Conservation (phyloP, 352 stramenopile species). For the Plasmopara halstedii region DNA sequence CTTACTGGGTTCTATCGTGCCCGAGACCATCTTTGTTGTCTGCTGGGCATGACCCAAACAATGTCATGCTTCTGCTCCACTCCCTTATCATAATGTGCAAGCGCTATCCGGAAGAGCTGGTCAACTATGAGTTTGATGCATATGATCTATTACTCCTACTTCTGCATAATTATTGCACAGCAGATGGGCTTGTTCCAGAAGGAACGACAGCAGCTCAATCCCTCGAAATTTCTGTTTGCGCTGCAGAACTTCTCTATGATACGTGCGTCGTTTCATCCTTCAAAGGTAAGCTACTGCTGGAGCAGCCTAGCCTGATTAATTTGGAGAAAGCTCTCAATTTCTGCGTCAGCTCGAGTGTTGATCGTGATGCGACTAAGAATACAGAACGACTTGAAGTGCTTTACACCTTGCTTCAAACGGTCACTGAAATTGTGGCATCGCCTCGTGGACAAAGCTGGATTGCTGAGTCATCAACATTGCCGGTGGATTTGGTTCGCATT, state of each 20-base stretch:
- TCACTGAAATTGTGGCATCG: conserved; percentile 56
- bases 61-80: conserved; percentile 57
- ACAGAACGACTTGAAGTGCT: conserved; percentile 38
- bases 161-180: conserved; percentile 52
- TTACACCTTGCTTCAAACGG: conserved; percentile 62
- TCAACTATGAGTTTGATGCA: conserved; percentile 53
- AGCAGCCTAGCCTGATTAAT: conserved; percentile 30
- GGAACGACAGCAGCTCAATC: conserved; percentile 39
- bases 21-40: conserved; percentile 60
- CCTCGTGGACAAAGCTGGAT: conserved; percentile 55
- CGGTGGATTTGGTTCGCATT: conserved; percentile 63
- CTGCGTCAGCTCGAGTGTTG: conserved; percentile 52
- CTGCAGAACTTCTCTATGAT: conserved; percentile 60
- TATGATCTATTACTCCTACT: conserved; percentile 59
- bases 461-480: conserved; percentile 40
- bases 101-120: conserved; percentile 43
- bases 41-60: conserved; percentile 59
- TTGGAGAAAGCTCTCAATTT: conserved; percentile 67
- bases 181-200: conserved; percentile 27
- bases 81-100: conserved; percentile 63
- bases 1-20: conserved; percentile 59
- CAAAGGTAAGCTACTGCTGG: conserved; percentile 54
- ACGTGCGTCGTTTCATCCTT: conserved; percentile 49
- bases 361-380: conserved; percentile 23
- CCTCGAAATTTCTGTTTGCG: conserved; percentile 47